phyloP scores from a whole-genome alignment of 345 rosid species.

The Hevea brasiliensis region DNA sequence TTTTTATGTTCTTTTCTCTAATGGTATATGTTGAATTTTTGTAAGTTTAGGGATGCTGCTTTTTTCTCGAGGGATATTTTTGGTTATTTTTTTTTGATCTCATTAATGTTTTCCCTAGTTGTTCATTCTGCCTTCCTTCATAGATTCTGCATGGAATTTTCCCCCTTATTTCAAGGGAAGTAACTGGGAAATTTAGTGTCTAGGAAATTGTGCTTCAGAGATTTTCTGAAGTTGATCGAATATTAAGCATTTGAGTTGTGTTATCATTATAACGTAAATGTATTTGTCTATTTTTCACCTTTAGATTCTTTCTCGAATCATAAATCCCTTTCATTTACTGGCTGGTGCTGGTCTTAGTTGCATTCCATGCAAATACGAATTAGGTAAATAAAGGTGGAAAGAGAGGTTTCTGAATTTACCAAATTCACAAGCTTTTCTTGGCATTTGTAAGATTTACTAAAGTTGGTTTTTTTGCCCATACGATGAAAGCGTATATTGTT shows the following conservation, averaged over 20 bases:
- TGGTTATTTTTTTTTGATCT: no score
- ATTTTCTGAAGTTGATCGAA: not conserved
- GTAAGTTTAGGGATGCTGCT: no score
- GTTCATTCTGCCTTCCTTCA: no score
- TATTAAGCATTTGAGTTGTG: not conserved
- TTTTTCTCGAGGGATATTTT: no score
- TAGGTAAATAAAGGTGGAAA: not conserved
- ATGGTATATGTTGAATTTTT: no score
- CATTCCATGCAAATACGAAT: not conserved
- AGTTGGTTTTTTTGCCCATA: not conserved
- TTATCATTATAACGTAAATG: not conserved
- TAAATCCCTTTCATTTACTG: not conserved
- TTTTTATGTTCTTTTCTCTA: no score
- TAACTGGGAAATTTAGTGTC: not conserved
- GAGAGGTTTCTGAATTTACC: not conserved
- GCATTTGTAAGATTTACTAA: not conserved
- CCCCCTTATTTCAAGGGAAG: not conserved
- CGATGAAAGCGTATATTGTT: not conserved
- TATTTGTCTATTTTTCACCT: not conserved
- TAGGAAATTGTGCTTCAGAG: not conserved
- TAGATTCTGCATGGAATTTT: not conserved
- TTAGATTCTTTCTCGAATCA: not conserved
- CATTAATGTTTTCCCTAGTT: no score
- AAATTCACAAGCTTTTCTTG: not conserved
- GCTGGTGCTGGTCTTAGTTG: not conserved